Evolutionary conservation across 1,284 basidiomycete species (phyloP).

Genomic region (Trichosporon coremiiforme): DNA sequence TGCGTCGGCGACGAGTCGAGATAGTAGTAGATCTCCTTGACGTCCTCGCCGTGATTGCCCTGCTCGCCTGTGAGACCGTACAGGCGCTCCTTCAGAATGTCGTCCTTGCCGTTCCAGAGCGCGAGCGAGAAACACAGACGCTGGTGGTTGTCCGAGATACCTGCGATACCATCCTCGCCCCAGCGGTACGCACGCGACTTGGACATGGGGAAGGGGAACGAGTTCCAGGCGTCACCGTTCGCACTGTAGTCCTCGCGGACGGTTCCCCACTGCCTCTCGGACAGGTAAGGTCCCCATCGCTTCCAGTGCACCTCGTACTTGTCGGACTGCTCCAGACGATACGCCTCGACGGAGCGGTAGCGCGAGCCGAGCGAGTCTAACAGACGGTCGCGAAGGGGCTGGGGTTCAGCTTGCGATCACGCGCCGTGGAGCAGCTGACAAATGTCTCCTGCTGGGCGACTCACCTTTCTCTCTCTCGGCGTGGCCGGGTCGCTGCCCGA

Average conservation of each 20-base stretch:
- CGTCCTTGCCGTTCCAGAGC: constrained; percentile 93
- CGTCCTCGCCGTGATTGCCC: constrained; percentile 97
- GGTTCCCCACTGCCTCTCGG: constrained; percentile 97
- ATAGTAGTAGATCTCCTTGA: constrained; percentile 98
- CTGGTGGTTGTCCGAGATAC: constrained; percentile 95
- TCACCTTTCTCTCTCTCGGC: constrained; percentile 35
- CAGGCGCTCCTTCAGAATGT: constrained; percentile 92
- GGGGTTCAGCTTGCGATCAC: not conserved
- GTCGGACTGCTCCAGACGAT: constrained; percentile 66
- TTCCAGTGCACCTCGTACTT: constrained; percentile 84
- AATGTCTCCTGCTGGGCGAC: constrained; percentile 16
- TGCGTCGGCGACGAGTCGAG: constrained; percentile 97
- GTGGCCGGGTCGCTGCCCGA: constrained; percentile 47
- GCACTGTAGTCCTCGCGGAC: constrained; percentile 97
- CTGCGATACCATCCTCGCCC: constrained; percentile 97
- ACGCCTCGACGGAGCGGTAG: constrained; percentile 55
- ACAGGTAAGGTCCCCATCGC: constrained; percentile 95
- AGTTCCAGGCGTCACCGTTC: constrained; percentile 95
- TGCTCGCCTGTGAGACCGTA: constrained; percentile 94
- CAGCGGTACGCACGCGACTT: constrained; percentile 93
- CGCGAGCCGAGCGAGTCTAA: constrained; percentile 46
- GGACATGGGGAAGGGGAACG: constrained; percentile 94
- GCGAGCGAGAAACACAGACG: constrained; percentile 86
- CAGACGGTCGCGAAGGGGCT: constrained; percentile 53
- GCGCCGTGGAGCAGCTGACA: not conserved